phyloP scores from a whole-genome alignment of 805 yeast genomes.

The Yamadazyma nakazawae region DNA sequence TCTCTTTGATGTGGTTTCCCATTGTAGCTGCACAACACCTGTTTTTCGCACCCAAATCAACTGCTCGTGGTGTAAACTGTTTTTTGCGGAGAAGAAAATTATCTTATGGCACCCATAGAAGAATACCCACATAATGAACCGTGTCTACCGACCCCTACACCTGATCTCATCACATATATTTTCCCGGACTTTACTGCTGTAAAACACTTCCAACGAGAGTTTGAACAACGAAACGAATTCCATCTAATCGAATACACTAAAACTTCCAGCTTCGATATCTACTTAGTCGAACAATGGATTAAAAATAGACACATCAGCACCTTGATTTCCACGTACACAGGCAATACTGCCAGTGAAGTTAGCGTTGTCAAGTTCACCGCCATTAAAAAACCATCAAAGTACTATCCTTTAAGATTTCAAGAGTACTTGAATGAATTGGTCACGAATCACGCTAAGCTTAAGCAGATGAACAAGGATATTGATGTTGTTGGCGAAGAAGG shows the following conservation, averaged over 20 bases:
- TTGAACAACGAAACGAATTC: constrained; percentile 30
- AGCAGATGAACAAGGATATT: constrained; percentile 33
- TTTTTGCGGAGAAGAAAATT: neutral
- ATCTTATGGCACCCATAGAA: constrained; percentile 1
- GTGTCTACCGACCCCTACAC: neutral
- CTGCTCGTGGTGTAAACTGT: neutral
- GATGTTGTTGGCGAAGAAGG: neutral
- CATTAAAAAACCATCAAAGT: constrained; percentile 42
- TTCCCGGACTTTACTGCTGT: constrained; percentile 61
- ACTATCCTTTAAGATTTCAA: constrained; percentile 52
- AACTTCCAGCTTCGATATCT: constrained; percentile 78
- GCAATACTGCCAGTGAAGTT: constrained; percentile 65
- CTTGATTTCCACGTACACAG: constrained; percentile 80
- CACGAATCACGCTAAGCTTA: constrained; percentile 66
- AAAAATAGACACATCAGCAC: constrained; percentile 64
- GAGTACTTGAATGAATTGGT: constrained; percentile 64
- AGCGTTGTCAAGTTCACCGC: constrained; percentile 56
- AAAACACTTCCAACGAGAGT: constrained; percentile 41
- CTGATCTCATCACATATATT: constrained; percentile 34
- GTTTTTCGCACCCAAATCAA: neutral
- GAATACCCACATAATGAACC: neutral
- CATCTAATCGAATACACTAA: constrained; percentile 44
- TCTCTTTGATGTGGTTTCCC: too few relatives aligned
- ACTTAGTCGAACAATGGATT: constrained; percentile 95
- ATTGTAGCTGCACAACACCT: neutral